A percentile compares a stretch with the other conserved stretches of the same genome.
Conservation (phyloP, 257 asterid species). For the Coffea eugenioides region DNA sequence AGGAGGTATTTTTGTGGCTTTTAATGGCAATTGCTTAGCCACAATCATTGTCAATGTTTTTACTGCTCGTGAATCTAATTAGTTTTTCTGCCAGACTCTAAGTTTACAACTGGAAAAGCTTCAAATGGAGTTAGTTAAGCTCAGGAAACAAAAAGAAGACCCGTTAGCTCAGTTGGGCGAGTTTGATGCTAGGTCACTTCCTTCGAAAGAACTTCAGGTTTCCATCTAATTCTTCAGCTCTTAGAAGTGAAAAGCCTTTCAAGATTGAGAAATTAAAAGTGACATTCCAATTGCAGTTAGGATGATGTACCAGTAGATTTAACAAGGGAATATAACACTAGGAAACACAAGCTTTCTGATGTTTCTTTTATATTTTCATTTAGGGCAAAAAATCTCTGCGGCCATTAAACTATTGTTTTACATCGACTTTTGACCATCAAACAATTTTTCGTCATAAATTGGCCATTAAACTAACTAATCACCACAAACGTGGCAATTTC, state of each 20-base stretch:
- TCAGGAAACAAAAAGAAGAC: slow-evolving; percentile 48
- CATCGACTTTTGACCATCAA: too few species aligned
- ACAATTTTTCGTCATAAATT: too few species aligned
- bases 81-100: slow-evolving; percentile 26
- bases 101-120: slow-evolving; percentile 40
- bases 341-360: background rate
- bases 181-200: slow-evolving; percentile 30
- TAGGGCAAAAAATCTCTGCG: too few species aligned
- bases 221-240: slow-evolving; percentile 15
- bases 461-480: too few species aligned
- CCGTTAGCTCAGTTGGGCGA: slow-evolving; percentile 37
- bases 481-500: too few species aligned
- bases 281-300: background rate
- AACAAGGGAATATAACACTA: background rate
- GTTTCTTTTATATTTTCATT: slow-evolving; percentile 7
- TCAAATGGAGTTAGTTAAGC: slow-evolving; percentile 45
- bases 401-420: too few species aligned
- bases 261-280: background rate
- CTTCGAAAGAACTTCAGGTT: slow-evolving; percentile 45
- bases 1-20: slow-evolving; percentile 38
- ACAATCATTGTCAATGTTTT: background rate
- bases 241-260: background rate
- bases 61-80: slow-evolving; percentile 16
- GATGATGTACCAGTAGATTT: background rate
- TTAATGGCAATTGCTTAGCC: slow-evolving; percentile 4